Percentiles rank a stretch among this genome's conserved stretches.
phyloP scores from a whole-genome alignment of 495 filamentous ascomycete species.

The Xylaria castorea region DNA sequence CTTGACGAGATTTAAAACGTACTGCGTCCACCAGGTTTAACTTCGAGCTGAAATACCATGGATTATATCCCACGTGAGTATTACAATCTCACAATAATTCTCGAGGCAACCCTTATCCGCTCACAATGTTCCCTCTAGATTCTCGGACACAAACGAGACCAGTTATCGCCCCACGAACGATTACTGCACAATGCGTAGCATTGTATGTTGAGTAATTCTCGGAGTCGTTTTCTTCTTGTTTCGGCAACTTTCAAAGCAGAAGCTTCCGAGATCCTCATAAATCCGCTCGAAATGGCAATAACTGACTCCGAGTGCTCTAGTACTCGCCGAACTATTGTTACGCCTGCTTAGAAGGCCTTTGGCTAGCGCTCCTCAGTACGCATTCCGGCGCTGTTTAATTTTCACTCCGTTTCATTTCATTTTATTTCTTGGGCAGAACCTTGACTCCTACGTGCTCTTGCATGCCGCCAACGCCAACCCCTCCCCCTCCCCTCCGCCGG shows the following conservation, averaged over 20 bases:
- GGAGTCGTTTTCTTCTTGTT: too few relatives aligned
- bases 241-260: too few relatives aligned
- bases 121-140: conserved; percentile 23
- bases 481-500: neutral
- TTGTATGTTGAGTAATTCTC: too few relatives aligned
- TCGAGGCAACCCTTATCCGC: neutral
- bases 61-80: conserved; percentile 40
- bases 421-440: neutral
- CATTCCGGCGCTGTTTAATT: neutral
- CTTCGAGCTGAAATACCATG: conserved; percentile 31
- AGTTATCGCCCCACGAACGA: conserved; percentile 38
- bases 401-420: too few relatives aligned
- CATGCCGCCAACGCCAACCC: neutral
- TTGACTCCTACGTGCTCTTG: neutral
- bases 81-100: neutral
- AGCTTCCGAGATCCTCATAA: too few relatives aligned
- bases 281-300: too few relatives aligned
- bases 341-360: conserved; percentile 37
- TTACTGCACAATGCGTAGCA: conserved; percentile 34
- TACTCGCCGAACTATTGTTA: conserved; percentile 34
- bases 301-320: too few relatives aligned
- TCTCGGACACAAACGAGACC: conserved; percentile 31
- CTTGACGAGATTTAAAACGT: neutral
- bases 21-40: conserved; percentile 27
- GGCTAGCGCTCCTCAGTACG: conserved; percentile 33